Base-by-base conservation (phyloP, 441 rosid species). In the Capsella rubella region DNA sequence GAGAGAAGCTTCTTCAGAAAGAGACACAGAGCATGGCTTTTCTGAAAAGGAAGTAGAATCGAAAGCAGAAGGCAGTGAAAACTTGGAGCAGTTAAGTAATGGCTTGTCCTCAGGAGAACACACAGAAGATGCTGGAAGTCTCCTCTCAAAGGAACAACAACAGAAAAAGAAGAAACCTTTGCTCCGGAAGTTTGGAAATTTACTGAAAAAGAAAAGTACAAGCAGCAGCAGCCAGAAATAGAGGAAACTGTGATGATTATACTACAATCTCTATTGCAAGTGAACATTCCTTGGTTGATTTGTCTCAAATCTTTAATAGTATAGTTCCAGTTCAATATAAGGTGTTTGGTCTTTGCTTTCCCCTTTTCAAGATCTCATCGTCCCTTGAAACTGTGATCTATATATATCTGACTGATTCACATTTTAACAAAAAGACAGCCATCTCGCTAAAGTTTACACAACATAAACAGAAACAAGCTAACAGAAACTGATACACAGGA, bases 121-220 rank as follows among this genome's bases (percentile, higher is more conserved):
- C 10, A 18, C 64, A 0, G 88, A 85, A 54, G 91, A 87, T 63
- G 84, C 84, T 11, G 78, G 82, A 62, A 84, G 46, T 67, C 79
- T 85, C 8, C 91, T 92, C 6, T 65, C 86, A 21, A 87, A 87
- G 80, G 88, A 83, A 69, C 94, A 86, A 29, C 90, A 82, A 35
- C 89, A 77, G 72, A 94, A 90, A 83, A 94, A 91, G 86, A 94
- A 90, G 84, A 92, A 90, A 63, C 94, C 94, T n/a, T 81, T 95
- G 84, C 90, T 92, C 18, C 79, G 80, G 18, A 94, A 94, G 81
- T 92, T 94, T 6, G 94, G 97, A 62, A 90, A 85, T 81, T 82
- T 94, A 62, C 90, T 92, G 7, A 91, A 91, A 83, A 92, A 94
- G 91, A 92, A 87, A 82, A 78, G 87, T 57, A 18, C 72, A 40